phyloP scores from a whole-genome alignment of 305 asterid species.

The Fraxinus floribunda region DNA sequence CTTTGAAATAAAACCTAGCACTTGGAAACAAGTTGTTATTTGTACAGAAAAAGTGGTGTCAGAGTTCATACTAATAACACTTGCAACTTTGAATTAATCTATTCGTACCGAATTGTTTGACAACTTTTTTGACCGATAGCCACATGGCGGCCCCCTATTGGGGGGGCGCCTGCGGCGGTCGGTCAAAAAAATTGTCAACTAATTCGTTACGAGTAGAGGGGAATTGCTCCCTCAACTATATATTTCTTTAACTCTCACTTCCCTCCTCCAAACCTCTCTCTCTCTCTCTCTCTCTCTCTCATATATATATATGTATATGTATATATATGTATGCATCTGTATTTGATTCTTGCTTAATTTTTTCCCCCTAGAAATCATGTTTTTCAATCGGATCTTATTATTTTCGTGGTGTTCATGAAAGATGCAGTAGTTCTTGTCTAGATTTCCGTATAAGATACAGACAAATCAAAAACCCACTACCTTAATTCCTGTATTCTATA shows the following conservation, averaged over 20 bases:
- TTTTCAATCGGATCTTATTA: not conserved
- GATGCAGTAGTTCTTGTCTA: not conserved
- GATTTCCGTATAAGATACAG: not conserved
- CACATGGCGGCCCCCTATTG: too few relatives aligned
- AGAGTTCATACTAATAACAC: too few relatives aligned
- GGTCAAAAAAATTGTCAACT: too few relatives aligned
- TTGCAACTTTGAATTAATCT: too few relatives aligned
- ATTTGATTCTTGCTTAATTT: not conserved
- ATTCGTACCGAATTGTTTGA: too few relatives aligned
- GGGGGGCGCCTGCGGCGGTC: too few relatives aligned
- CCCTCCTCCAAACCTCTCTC: not conserved
- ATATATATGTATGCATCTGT: too few relatives aligned
- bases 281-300: not conserved
- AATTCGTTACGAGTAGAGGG: too few relatives aligned
- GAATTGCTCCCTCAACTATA: not conserved
- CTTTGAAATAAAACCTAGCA: slow-evolving; percentile 27
- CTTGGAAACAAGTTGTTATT: not conserved
- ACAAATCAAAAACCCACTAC: not conserved
- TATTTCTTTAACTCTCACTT: not conserved
- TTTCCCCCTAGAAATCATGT: not conserved
- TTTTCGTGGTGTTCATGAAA: not conserved
- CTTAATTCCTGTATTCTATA: not conserved
- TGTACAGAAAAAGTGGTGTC: too few relatives aligned
- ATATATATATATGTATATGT: too few relatives aligned
- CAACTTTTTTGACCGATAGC: too few relatives aligned